phyloP scores from a whole-genome alignment of 2,329 filamentous ascomycete genomes.

The Chaetothyriales sp. region DNA sequence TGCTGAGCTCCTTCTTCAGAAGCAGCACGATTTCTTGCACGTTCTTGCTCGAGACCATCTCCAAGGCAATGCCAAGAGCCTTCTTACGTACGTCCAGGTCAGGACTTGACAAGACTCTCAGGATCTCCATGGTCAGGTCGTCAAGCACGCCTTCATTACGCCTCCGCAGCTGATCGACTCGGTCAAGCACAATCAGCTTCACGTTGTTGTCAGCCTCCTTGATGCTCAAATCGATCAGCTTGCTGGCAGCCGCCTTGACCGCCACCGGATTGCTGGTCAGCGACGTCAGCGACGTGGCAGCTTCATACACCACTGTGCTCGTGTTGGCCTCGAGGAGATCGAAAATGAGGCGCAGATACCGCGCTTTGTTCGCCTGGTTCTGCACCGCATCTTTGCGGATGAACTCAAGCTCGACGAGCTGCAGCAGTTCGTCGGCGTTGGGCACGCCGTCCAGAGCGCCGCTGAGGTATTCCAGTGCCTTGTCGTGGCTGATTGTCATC shows the following conservation, averaged over 20 bases:
- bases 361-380: conserved; percentile 89
- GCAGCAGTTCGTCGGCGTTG: conserved; percentile 84
- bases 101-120: conserved; percentile 84
- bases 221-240: conserved; percentile 93
- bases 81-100: conserved; percentile 94
- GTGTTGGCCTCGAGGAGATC: conserved; percentile 86
- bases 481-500: conserved; percentile 81
- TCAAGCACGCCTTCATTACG: conserved; percentile 86
- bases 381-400: conserved; percentile 94
- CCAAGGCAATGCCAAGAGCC: conserved; percentile 74
- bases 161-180: conserved; percentile 73
- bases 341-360: conserved; percentile 88
- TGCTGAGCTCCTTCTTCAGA: conserved; percentile 91
- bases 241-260: conserved; percentile 87
- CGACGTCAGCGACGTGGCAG: conserved; percentile 83
- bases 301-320: conserved; percentile 94
- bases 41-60: conserved; percentile 98
- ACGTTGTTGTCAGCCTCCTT: conserved; percentile 99
- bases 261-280: conserved; percentile 94
- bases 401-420: conserved; percentile 90
- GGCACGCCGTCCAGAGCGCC: conserved; percentile 84
- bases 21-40: conserved; percentile 94
- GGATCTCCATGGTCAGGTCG: conserved; percentile 91
- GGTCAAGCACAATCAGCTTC: conserved; percentile 92
- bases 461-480: conserved; percentile 75